Evolutionary conservation across 2,329 filamentous ascomycete genomes (phyloP).

Genomic region (Sporothrix euskadiensis): DNA sequence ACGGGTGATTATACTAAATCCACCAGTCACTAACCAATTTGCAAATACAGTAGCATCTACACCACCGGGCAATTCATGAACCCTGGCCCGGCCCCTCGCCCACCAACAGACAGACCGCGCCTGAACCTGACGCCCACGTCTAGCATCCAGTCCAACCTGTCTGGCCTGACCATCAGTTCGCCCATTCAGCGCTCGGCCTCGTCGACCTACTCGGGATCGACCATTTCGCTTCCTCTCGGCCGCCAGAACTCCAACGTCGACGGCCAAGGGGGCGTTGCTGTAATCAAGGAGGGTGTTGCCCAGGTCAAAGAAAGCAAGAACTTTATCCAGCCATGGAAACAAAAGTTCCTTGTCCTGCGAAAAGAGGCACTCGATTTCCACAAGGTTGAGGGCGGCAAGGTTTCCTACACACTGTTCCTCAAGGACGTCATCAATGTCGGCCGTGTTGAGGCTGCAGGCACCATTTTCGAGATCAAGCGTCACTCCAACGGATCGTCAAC

Average conservation of each 20-base stretch:
- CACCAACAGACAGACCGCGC: conserved; percentile 79
- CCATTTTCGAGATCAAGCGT: conserved; percentile 91
- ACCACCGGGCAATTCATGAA: conserved; percentile 82
- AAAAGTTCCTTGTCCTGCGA: conserved; percentile 86
- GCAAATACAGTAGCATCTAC: conserved; percentile 50
- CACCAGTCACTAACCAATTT: not conserved
- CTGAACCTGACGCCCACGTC: conserved; percentile 76
- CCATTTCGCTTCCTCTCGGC: conserved; percentile 69
- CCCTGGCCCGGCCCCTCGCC: conserved; percentile 88
- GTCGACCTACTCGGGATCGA: conserved; percentile 66
- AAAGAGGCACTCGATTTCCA: conserved; percentile 94
- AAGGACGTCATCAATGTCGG: conserved; percentile 88
- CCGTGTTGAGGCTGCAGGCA: conserved; percentile 85
- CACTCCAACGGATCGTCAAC: conserved; percentile 66
- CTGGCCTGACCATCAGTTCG: conserved; percentile 69
- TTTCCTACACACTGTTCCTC: conserved; percentile 80
- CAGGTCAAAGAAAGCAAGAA: conserved; percentile 88
- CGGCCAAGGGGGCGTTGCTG: conserved; percentile 66
- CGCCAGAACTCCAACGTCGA: conserved; percentile 61
- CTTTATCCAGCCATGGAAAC: conserved; percentile 83
- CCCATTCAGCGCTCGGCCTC: conserved; percentile 67
- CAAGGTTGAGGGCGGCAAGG: conserved; percentile 85
- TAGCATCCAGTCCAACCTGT: conserved; percentile 75
- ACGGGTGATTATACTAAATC: not conserved
- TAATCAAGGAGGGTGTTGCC: conserved; percentile 80